Percentiles rank a stretch among this genome's conserved stretches.
Conservation (phyloP, 805 yeast genomes). For the Komagataella kurtzmanii region DNA sequence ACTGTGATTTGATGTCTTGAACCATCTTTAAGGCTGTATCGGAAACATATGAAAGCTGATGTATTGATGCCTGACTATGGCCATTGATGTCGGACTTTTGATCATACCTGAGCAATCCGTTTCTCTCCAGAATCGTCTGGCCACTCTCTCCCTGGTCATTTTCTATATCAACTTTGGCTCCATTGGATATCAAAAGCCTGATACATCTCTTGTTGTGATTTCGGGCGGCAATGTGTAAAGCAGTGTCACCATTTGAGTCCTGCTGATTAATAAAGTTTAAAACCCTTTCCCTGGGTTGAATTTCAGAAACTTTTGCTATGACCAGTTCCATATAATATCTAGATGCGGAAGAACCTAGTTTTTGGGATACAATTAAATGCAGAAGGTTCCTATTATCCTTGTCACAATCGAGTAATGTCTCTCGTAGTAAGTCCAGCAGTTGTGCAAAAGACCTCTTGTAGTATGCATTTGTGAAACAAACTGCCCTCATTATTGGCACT, state of each 20-base stretch:
- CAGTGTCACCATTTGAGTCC: conserved; percentile 43
- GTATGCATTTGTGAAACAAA: conserved; percentile 79
- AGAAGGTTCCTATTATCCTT: conserved; percentile 60
- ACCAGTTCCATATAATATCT: conserved; percentile 70
- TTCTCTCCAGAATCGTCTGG: conserved; percentile 5
- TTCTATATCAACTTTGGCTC: conserved; percentile 37
- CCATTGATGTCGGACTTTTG: not conserved
- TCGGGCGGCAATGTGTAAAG: conserved; percentile 35
- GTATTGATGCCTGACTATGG: not conserved
- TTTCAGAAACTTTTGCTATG: conserved; percentile 58
- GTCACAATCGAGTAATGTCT: conserved; percentile 71
- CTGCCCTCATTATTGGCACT: conserved; percentile 76
- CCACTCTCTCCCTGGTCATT: conserved; percentile 30
- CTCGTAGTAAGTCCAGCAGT: conserved; percentile 62
- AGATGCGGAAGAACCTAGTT: conserved; percentile 51
- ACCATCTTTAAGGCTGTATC: not conserved
- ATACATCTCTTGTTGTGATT: conserved; percentile 31
- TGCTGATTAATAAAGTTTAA: conserved; percentile 43
- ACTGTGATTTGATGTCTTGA: not conserved
- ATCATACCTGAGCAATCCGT: not conserved
- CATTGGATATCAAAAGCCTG: conserved; percentile 30
- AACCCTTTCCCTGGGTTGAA: conserved; percentile 46
- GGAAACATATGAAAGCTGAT: not conserved
- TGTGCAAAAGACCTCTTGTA: conserved; percentile 69
- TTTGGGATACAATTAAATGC: conserved; percentile 71